Evolutionary conservation across 78 protist species (phyloP), one percentile per base, ranked within the genome.

Genomic region (Dictyostelium citrinum): DNA sequence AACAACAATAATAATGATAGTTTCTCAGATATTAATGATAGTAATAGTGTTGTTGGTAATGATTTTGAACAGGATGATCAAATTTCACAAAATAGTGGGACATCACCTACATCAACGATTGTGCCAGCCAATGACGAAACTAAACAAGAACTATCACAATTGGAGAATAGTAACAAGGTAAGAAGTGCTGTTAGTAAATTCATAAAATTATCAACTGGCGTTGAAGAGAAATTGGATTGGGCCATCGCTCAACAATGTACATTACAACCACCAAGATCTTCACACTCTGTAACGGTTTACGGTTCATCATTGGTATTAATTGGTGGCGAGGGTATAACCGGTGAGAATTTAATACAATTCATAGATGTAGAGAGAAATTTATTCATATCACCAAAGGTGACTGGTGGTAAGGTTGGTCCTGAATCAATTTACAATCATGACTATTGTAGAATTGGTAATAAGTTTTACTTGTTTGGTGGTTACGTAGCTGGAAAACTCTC

Each of bases 151-250:
- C 49, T 88, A 33, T 88, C 93, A 10, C 60, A 78, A 35, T 33
- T 88, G 51, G 93, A 55, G 27, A 88, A 78, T 49, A 78, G 58
- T 33, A 79, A 76, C 27, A 88, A 88, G 24, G 93, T 88, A 14
- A 88, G 80, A 74, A 78, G 85, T 46, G 68, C 82, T 5, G 80
- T 88, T 33, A 79, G 41, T 22, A 72, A 88, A 10, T 88, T 88
- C 22, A 88, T 75, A 6, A 88, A 88, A 35, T 37, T 88, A 6
- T 88, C 93, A 31, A 64, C 79, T 22, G 75, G 75, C 35, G 49
- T 88, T 9, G 93, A 88, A 33, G 93, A 88, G 39, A 88, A 88
- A 49, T 64, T 88, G 4, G 93, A 88, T 67, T 88, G 93, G 93
- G 45, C 68, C 22, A 20, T 61, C 7, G 43, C 85, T 8, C 29